Percentiles rank a stretch among this genome's conserved stretches.
Evolutionary conservation across 805 yeast genomes (phyloP).

Genomic region (Phaffomyces antillensis): DNA sequence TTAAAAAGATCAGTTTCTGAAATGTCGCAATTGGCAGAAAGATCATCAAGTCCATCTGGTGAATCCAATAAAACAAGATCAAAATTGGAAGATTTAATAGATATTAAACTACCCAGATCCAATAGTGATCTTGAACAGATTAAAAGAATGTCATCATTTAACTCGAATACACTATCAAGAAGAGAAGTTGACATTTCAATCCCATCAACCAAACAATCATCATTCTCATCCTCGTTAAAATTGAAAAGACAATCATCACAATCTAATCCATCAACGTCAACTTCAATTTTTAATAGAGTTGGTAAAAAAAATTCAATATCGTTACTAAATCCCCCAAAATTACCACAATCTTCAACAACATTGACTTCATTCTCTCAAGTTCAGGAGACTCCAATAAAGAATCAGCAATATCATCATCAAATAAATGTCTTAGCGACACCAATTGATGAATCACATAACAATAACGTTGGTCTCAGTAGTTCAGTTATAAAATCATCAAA

Average conservation of each 20-base stretch:
- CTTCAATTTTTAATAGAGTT: conserved; percentile 21
- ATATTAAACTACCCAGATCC: conserved; percentile 15
- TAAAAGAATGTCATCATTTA: conserved; percentile 21
- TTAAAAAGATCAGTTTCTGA: conserved; percentile 2
- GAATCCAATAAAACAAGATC: conserved; percentile 6
- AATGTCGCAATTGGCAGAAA: conserved; percentile 1
- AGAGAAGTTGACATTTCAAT: conserved; percentile 22
- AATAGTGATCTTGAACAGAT: conserved; percentile 19
- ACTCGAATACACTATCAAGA: conserved; percentile 17
- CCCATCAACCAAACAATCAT: conserved; percentile 12
- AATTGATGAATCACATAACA: not conserved
- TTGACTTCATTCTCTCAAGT: conserved; percentile 22
- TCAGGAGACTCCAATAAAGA: conserved; percentile 23
- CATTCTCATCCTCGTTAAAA: not conserved
- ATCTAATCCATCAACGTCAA: conserved; percentile 11
- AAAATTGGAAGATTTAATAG: conserved; percentile 18
- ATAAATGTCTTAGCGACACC: conserved; percentile 17
- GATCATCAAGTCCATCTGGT: not conserved
- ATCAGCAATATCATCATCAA: conserved; percentile 6
- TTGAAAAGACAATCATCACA: too few relatives aligned
- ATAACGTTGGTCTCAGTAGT: not conserved
- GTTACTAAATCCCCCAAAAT: not conserved
- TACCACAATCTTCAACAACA: conserved; percentile 7
- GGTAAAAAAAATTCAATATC: conserved; percentile 15
- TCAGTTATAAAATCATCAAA: not conserved